These are phyloP conservation scores for Didymella keratinophila DNA, from an alignment of 2,329 filamentous ascomycete genomes.

Conservation along the genomic window DNA sequence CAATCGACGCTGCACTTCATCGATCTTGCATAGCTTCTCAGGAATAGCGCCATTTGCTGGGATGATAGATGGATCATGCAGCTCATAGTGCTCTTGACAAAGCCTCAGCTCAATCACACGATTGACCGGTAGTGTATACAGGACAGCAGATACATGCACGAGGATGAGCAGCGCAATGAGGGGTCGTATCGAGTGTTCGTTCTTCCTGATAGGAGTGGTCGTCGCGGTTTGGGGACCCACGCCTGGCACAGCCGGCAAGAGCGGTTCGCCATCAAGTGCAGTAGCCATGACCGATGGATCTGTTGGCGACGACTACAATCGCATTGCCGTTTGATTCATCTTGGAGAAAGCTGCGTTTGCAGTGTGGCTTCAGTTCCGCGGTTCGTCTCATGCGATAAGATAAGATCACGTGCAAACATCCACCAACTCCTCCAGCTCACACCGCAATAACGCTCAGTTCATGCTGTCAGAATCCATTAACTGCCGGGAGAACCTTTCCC, in stretches of 20 bases:
- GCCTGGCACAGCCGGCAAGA: not conserved
- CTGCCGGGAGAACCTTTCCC: not conserved
- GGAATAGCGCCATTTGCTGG: constrained; percentile 53
- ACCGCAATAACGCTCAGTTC: not conserved
- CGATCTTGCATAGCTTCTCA: constrained; percentile 64
- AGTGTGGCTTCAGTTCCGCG: not conserved
- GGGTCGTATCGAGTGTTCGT: constrained; percentile 33
- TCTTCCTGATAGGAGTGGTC: not conserved
- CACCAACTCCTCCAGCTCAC: not conserved
- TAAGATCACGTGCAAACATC: constrained; percentile 11
- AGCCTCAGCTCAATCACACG: constrained; percentile 48
- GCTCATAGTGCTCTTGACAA: constrained; percentile 60
- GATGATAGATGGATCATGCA: constrained; percentile 51
- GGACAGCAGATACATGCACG: constrained; percentile 42
- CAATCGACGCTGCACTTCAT: constrained; percentile 60
- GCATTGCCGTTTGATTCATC: not conserved
- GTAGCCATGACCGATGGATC: not conserved
- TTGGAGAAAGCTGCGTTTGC: too few species aligned
- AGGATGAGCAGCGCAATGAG: constrained; percentile 44
- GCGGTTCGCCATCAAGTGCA: not conserved
- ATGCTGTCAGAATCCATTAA: not conserved
- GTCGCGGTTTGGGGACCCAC: constrained; percentile 18
- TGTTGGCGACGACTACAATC: not conserved
- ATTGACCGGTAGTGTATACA: constrained; percentile 50
- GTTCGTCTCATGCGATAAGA: constrained; percentile 5